Base-by-base conservation (phyloP, 2,329 filamentous ascomycete species). In the Paraphaeosphaeria minitans region DNA sequence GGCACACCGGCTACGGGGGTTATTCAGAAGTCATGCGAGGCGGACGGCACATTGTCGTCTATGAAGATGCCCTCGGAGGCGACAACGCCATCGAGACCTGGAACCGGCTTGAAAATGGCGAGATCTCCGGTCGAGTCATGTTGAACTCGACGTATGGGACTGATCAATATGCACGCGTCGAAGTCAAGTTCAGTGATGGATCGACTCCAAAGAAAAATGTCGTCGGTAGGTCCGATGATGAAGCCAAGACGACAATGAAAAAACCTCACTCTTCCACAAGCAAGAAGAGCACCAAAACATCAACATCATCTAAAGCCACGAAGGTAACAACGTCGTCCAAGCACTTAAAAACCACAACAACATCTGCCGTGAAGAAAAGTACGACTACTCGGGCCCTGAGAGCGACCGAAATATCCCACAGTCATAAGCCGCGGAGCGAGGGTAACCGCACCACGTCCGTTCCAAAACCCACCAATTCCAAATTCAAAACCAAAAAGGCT, bases 1-100 rank as follows among this genome's bases (percentile, higher is more conserved):
- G 89, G 63, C 88, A 89, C 64, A 83, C 86, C 0, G 89, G 89
- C 0, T 91, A 91, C 56, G 89, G 88, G 0, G 89, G 89, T 0
- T 91, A 91, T 64, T 86, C 87, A 0, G 64, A 80, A 47, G 89
- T 85, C 84, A 82, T 83, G 10, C 83, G 88, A 0, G 89, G 88
- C 1, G 81, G 82, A 4, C 79, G 87, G 1, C 84, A 88, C 64
- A 75, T 89, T 13, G 64, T 80, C 2, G 63, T 89, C 1, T 75
- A 80, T 1, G 77, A 83, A 42, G 69, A 76, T 1, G 72, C 72
- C 22, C 66, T 85, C 16, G 46, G 24, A 6, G 66, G 66, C 6
- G 62, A 75, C 12, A 65, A 68, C 21, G 79, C 80, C 39, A 73
- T 85, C 0, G 80, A 87, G 35, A 88, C 85, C 0, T 89, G 86